Evolutionary conservation across 192 early-diverging fungal species (phyloP).

Genomic region (Backusella macrospora): DNA sequence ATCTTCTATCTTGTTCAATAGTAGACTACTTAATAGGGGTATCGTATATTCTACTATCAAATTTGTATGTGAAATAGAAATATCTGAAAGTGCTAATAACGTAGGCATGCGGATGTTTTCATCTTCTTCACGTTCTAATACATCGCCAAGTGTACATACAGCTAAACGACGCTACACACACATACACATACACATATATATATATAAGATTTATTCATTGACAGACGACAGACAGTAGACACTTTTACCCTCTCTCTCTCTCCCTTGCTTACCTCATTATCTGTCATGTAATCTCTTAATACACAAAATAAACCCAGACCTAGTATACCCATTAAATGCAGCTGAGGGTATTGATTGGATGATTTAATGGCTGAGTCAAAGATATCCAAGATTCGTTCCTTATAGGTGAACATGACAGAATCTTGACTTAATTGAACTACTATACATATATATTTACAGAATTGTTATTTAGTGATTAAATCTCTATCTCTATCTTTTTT

Average conservation of each 20-base stretch:
- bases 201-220: background rate
- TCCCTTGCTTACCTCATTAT: slow-evolving; percentile 50
- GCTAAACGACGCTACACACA: slow-evolving; percentile 41
- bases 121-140: slow-evolving; percentile 51
- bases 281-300: slow-evolving; percentile 55
- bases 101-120: slow-evolving; percentile 47
- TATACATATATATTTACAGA: background rate
- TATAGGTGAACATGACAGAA: slow-evolving; percentile 67
- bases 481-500: background rate
- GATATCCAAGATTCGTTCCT: slow-evolving; percentile 72
- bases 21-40: slow-evolving; percentile 54
- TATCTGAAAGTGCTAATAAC: slow-evolving; percentile 12
- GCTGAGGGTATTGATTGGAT: slow-evolving; percentile 73
- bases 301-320: slow-evolving; percentile 70
- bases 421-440: slow-evolving; percentile 54
- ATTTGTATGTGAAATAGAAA: slow-evolving; percentile 45
- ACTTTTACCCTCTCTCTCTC: background rate
- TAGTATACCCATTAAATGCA: slow-evolving; percentile 71
- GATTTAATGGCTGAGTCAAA: slow-evolving; percentile 67
- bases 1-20: slow-evolving; percentile 35
- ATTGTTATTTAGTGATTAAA: too few relatives aligned
- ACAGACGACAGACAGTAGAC: too few relatives aligned
- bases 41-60: slow-evolving; percentile 52
- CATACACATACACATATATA: background rate
- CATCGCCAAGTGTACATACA: slow-evolving; percentile 53